Base-by-base conservation (phyloP, 495 filamentous ascomycete species). In the Cercophora samala region DNA sequence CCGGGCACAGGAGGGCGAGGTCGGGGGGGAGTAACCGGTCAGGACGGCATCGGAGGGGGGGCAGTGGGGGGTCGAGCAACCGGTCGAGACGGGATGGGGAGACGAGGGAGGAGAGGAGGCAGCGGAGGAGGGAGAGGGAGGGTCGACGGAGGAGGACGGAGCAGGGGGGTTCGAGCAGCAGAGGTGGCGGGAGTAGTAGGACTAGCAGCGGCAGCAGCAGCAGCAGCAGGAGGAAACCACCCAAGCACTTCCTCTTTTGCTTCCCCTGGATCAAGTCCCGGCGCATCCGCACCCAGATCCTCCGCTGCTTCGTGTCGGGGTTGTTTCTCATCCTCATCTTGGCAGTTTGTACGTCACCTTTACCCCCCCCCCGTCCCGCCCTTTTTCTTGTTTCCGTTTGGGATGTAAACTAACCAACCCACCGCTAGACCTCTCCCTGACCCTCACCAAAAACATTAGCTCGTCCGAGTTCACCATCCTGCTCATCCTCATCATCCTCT, bases 401-500 rank as follows among this genome's bases (percentile, higher is more conserved):
- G n/a, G n/a, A n/a, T 60, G 52, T 58, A 66, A 68, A 58, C 54
- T 69, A 55, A 37, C 56, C 32, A 54, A 26, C 8, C 1, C 11
- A 29, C 9, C 25, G 5, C 42, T 73, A 92, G 90, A 92, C 76
- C 85, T 93, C 70, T 83, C 86, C 21, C 82, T 93, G 58, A 84
- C 89, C 21, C 82, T 91, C 54, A 86, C 87, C 21, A 78, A 83
- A 63, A 80, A 82, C 61, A 79, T 84, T 73, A 71, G 77, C 65
- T 83, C 81, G 63, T 83, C 83, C 73, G 86, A 90, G 76, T 86
- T 92, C 69, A 90, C 92, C 64, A 85, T 93, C 58, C 79, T 93
- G 59, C 83, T 94, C 64, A 89, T 95, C 62, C 81, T 96, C 58
- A 82, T 92, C 72, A 89, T 93, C 69, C 70, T 94, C 60, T 75